phyloP scores from a whole-genome alignment of 148 eudicot genomes.

The Persicaria tinctoria region DNA sequence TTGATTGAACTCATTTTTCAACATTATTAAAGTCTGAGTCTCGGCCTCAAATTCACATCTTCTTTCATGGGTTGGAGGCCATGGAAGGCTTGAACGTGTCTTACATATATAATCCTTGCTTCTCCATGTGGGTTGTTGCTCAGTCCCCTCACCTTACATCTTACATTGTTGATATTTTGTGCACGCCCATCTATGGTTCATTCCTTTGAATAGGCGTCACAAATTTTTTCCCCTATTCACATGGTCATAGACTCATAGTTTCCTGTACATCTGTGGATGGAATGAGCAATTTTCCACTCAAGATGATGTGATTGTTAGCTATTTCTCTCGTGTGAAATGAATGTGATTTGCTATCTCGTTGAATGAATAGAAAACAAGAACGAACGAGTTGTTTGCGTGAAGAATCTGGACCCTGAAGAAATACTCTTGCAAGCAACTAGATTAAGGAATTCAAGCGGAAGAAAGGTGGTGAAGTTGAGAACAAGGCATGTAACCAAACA shows the following conservation, averaged over 20 bases:
- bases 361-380: slow-evolving; percentile 44
- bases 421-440: slow-evolving; percentile 64
- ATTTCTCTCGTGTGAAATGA: background rate
- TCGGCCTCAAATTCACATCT: too few relatives aligned
- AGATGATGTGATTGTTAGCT: background rate
- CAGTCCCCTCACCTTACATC: background rate
- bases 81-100: too few relatives aligned
- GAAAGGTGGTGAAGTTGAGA: slow-evolving; percentile 84
- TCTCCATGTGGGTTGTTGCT: background rate
- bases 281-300: too few relatives aligned
- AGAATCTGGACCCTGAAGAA: slow-evolving; percentile 67
- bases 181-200: background rate
- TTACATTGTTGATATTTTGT: background rate
- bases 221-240: background rate
- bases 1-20: too few relatives aligned
- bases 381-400: slow-evolving; percentile 68
- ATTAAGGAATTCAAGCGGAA: slow-evolving; percentile 73
- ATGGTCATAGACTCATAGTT: background rate
- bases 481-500: slow-evolving; percentile 75
- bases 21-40: too few relatives aligned
- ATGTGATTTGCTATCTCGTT: slow-evolving; percentile 1
- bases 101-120: too few relatives aligned
- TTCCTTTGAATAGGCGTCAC: background rate
- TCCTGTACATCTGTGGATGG: background rate
- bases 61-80: too few relatives aligned